These are phyloP conservation scores for Pholiota microspora DNA, from an alignment of 768 basidiomycete species.

Conservation along the genomic window DNA sequence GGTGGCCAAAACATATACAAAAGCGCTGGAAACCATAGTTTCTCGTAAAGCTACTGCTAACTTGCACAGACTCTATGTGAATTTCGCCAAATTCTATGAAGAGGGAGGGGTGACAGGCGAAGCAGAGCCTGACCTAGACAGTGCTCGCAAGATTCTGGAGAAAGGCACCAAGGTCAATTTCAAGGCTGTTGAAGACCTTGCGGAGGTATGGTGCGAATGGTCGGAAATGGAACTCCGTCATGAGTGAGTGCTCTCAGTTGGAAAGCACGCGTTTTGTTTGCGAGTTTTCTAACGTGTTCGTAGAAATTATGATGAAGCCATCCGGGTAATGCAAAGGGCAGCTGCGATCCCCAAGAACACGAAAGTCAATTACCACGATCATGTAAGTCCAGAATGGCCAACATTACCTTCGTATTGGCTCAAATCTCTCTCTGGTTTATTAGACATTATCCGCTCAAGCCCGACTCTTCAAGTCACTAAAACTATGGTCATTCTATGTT, in stretches of 20 bases:
- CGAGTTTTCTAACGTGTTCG: not conserved
- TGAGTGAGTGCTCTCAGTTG: constrained; percentile 58
- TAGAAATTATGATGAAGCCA: constrained; percentile 95
- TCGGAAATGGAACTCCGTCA: constrained; percentile 96
- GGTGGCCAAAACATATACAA: constrained; percentile 91
- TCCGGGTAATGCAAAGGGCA: constrained; percentile 96
- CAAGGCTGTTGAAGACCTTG: constrained; percentile 94
- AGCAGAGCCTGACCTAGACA: constrained; percentile 80
- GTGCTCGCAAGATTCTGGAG: constrained; percentile 89
- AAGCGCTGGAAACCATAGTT: constrained; percentile 83
- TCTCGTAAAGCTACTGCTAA: constrained; percentile 91
- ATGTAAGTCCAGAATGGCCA: constrained; percentile 48
- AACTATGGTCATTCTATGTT: constrained; percentile 98
- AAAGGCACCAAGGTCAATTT: constrained; percentile 91
- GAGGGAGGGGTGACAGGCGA: constrained; percentile 82
- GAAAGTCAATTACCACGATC: constrained; percentile 93
- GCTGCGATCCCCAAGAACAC: constrained; percentile 86
- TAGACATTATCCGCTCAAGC: constrained; percentile 84
- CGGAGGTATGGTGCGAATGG: constrained; percentile 99
- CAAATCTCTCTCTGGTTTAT: not conserved
- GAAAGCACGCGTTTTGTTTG: not conserved
- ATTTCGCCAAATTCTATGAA: constrained; percentile 98
- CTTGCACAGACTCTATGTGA: constrained; percentile 85
- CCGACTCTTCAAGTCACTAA: constrained; percentile 94
- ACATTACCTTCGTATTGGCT: not conserved